Conservation (phyloP, 2,329 filamentous ascomycete genomes). For the Tolypocladium cylindrosporum region DNA sequence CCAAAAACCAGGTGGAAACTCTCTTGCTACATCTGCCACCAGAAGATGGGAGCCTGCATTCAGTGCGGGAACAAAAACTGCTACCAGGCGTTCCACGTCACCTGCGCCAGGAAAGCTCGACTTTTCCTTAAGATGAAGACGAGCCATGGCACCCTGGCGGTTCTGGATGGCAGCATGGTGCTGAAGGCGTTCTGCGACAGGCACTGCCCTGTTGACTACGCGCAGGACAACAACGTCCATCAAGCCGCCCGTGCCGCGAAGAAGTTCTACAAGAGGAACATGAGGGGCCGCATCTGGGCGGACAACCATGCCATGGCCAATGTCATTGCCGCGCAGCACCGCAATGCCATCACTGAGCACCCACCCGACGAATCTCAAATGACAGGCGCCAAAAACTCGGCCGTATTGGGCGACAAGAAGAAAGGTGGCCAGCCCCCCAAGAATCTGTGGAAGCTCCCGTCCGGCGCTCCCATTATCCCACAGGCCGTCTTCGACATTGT, state of each 20-base stretch:
- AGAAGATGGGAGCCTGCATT: constrained; percentile 96
- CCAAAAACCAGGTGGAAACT: constrained; percentile 90
- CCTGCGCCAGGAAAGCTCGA: constrained; percentile 78
- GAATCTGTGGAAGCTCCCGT: constrained; percentile 76
- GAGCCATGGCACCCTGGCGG: constrained; percentile 65
- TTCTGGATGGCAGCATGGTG: constrained; percentile 68
- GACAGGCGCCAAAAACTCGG: constrained; percentile 71
- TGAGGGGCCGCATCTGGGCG: constrained; percentile 85
- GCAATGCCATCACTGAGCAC: constrained; percentile 54
- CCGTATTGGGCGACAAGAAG: constrained; percentile 65
- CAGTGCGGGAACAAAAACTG: constrained; percentile 97
- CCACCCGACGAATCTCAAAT: constrained; percentile 74
- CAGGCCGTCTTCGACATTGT: constrained; percentile 80
- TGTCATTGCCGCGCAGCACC: constrained; percentile 65
- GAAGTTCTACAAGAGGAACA: constrained; percentile 79
- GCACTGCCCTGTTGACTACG: constrained; percentile 84
- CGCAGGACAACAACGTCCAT: constrained; percentile 74
- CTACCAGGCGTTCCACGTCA: constrained; percentile 95
- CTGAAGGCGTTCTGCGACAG: constrained; percentile 95
- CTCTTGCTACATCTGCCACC: constrained; percentile 91
- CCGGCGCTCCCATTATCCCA: constrained; percentile 88
- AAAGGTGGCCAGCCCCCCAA: constrained; percentile 43
- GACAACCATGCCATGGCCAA: constrained; percentile 79
- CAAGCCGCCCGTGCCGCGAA: constrained; percentile 73
- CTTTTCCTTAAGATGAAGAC: constrained; percentile 97